These are phyloP conservation scores for Microcos paniculata DNA, from an alignment of 345 rosid genomes.

Conservation along the genomic window DNA sequence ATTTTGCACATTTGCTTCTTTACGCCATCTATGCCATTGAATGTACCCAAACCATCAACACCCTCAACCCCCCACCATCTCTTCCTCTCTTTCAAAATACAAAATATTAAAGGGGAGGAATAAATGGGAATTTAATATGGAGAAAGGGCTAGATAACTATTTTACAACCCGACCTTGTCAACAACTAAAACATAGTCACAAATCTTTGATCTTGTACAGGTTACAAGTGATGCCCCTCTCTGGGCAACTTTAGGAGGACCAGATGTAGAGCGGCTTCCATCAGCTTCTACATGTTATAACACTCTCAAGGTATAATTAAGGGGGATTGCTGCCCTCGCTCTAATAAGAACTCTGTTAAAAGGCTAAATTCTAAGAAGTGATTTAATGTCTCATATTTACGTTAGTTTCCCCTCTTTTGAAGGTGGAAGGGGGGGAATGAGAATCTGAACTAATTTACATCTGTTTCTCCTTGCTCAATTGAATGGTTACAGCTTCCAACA, in stretches of 20 bases:
- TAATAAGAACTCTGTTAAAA: neutral
- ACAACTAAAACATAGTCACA: slow-evolving; percentile 4
- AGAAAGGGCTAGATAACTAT: neutral
- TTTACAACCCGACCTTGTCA: neutral
- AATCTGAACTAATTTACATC: neutral
- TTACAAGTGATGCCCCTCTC: slow-evolving; percentile 79
- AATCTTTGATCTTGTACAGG: slow-evolving; percentile 45
- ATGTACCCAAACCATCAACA: too few relatives aligned
- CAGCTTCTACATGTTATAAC: slow-evolving; percentile 98
- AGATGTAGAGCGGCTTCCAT: slow-evolving; percentile 96
- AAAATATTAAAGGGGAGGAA: neutral
- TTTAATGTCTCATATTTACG: neutral
- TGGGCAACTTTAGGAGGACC: slow-evolving; percentile 97
- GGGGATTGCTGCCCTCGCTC: neutral
- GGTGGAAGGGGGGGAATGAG: neutral
- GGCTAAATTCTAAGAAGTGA: neutral
- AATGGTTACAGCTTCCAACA: slow-evolving; percentile 83
- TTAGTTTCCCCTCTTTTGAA: neutral
- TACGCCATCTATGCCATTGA: too few relatives aligned
- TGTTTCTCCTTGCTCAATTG: slow-evolving; percentile 20
- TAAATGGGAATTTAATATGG: neutral
- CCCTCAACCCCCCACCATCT: too few relatives aligned
- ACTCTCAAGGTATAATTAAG: slow-evolving; percentile 73
- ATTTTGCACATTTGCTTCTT: too few relatives aligned
- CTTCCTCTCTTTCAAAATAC: too few relatives aligned